Evolutionary conservation across 495 filamentous ascomycete species (phyloP), one percentile per base, ranked within the genome.

Genomic region (Choiromyces venosus): DNA sequence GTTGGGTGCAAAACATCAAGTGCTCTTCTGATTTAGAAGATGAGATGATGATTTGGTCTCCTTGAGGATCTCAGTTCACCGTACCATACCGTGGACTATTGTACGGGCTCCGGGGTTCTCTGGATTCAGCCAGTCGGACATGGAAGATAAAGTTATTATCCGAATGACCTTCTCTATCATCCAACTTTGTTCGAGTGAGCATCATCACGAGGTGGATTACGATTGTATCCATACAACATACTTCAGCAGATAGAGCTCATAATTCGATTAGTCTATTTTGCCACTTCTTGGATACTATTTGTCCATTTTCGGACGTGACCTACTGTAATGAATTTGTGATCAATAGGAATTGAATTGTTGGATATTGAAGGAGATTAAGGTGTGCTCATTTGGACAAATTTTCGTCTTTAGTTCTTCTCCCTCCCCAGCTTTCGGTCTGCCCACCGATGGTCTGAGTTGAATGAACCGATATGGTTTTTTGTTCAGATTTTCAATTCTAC

Each of bases 1-100:
- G 73, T 76, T 74, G 75, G 75, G 40, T 76, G 52, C 52, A 33
- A 61, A 61, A 29, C 52, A 61, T 33, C 52, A 61, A 61, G 52
- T 61, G 21, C 46, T 4, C 4, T 16, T 56, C n/a, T 29, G 10
- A 25, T 12, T 8, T 14, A 14, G 52, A 61, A 12, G 7, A 61
- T 5, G 25, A 33, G 52, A 14, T 33, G 21, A 52, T 52, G 52
- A 61, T 4, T 61, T 61, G 9, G 52, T 61, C 25, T 33, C 52
- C 52, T 61, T 61, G 25, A 61, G 33, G 25, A 16, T 61, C 52
- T 61, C 52, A 14, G 25, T 61, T 61, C 25, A 29, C 52, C 25
- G 52, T 61, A 33, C n/a, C 52, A 12, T 61, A 12, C 25, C 52
- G 25, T 61, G 25, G 25, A 33, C 52, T 16, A 1, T 29, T 61